Percentiles rank a stretch among this genome's conserved stretches.
Conservation (phyloP, 208 protist species). For the Plasmodiophora brassicae region DNA sequence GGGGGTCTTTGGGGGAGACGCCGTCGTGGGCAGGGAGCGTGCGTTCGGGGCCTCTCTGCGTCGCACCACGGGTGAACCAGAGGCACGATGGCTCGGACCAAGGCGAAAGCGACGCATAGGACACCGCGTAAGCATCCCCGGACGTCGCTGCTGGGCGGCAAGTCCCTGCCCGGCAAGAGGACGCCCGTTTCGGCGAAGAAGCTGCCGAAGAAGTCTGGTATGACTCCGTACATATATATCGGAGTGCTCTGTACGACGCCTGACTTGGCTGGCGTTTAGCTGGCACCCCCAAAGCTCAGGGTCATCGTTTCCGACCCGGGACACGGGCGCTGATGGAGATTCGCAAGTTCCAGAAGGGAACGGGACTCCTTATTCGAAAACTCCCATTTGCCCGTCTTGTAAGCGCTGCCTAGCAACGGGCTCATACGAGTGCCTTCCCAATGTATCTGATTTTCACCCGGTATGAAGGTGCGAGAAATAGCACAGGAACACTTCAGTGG, state of each 20-base stretch:
- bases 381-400: slow-evolving; percentile 56
- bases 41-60: too few relatives aligned
- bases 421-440: too few relatives aligned
- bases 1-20: too few relatives aligned
- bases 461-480: background rate
- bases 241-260: too few relatives aligned
- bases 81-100: background rate
- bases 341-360: slow-evolving; percentile 54
- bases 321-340: slow-evolving; percentile 51
- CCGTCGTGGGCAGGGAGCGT: too few relatives aligned
- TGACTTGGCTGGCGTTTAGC: slow-evolving; percentile 4
- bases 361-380: slow-evolving; percentile 54
- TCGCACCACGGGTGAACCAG: too few relatives aligned
- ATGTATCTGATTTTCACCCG: too few relatives aligned
- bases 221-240: too few relatives aligned
- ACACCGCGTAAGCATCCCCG: background rate
- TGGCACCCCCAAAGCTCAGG: background rate
- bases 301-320: slow-evolving; percentile 42
- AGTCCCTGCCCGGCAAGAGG: too few relatives aligned
- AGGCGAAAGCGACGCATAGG: background rate
- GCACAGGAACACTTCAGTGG: background rate
- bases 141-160: background rate
- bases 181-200: too few relatives aligned
- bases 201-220: background rate
- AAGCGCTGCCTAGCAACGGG: too few relatives aligned